Evolutionary conservation across 1,139 yeast genomes (phyloP), one percentile per base, ranked within the genome.

Genomic region (Pichia sp.): DNA sequence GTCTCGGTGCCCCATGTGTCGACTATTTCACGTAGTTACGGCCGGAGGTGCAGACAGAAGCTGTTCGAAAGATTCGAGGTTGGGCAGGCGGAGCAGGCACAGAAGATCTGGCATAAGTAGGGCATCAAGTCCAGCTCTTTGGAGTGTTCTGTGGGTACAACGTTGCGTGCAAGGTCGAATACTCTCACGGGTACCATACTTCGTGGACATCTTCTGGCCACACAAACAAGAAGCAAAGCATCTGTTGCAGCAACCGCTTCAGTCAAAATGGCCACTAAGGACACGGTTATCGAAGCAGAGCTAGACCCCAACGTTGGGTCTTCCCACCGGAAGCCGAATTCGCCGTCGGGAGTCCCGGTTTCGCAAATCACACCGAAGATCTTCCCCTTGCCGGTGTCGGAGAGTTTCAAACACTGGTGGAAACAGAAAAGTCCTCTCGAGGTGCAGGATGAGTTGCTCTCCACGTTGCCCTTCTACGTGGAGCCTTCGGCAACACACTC

Each of bases 351-450:
- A 8, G 46, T 29, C 6, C 46, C 46, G 8, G 12, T 42, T 14
- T 42, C 46, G n/a, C 46, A 42, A 9, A 42, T 42, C 20, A 20
- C 46, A 6, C 46, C 46, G 3, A 42, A 27, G 29, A 12, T 59
- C 49, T 87, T 87, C 64, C 95, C 93, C 0, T 70, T 85, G 9
- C 68, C 81, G 8, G 57, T 81, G 0, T 62, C 64, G 10, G 80
- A 83, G 50, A 84, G 89, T 10, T 61, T 79, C 30, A 65, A 67
- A 14, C 87, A 86, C 66, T 86, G 74, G 63, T 61, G 67, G 10
- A 61, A 59, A 33, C 68, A 84, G 48, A 64, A 74, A 31, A 67
- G 75, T 49, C 71, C 82, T 1, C 72, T 74, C 42, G 65, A 68
- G 51, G 75, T 81, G 55, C 92, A 87, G 64, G 71, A 75, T 52